Evolutionary conservation across 1,139 yeast genomes (phyloP).

Genomic region (Saccharomycopsis hybrid): DNA sequence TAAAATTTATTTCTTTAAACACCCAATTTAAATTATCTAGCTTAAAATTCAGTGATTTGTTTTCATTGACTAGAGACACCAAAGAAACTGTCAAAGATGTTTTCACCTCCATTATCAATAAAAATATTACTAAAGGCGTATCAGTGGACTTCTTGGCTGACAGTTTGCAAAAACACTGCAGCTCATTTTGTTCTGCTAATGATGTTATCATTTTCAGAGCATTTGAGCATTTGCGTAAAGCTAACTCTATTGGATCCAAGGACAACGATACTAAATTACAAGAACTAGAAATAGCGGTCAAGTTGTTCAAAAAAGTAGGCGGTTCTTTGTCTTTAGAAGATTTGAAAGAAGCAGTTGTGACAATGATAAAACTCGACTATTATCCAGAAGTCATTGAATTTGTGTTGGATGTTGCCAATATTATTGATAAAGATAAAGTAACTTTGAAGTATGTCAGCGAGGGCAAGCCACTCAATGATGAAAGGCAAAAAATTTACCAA

Average conservation of each 20-base stretch:
- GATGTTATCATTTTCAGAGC: constrained; percentile 95
- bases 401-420: constrained; percentile 68
- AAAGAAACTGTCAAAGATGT: constrained; percentile 78
- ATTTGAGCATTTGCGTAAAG: constrained; percentile 81
- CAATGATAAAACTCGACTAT: constrained; percentile 71
- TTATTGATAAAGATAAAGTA: constrained; percentile 53
- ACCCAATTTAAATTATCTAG: constrained; percentile 63
- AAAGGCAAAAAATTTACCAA: constrained; percentile 37
- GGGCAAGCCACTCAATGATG: constrained; percentile 43
- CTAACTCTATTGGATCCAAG: constrained; percentile 59
- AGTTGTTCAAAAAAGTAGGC: constrained; percentile 72
- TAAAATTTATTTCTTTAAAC: constrained; percentile 59
- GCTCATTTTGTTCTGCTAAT: constrained; percentile 88
- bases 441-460: constrained; percentile 50
- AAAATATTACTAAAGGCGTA: constrained; percentile 85
- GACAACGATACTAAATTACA: constrained; percentile 52
- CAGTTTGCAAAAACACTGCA: constrained; percentile 87
- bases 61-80: constrained; percentile 57
- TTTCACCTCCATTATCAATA: constrained; percentile 80
- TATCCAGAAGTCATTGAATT: constrained; percentile 85
- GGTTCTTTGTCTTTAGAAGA: constrained; percentile 74
- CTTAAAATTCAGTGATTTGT: constrained; percentile 66
- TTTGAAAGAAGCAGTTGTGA: constrained; percentile 71
- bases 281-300: constrained; percentile 69
- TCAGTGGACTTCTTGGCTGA: constrained; percentile 87